Conservation (phyloP, 768 basidiomycete species). For the Serendipita sp. region DNA sequence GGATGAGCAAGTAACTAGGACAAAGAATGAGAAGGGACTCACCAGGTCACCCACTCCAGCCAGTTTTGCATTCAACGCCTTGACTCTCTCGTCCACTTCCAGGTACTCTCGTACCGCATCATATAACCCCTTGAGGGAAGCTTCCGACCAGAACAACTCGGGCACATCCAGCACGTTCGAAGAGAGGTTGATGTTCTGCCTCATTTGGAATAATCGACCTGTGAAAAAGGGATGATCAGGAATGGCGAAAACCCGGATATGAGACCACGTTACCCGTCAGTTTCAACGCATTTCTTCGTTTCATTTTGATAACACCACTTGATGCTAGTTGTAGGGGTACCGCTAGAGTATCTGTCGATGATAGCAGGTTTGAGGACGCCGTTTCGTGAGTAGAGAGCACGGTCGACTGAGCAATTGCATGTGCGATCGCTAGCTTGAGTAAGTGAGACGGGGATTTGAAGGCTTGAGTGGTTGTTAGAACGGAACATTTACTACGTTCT, state of each 20-base stretch:
- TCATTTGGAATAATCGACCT: slow-evolving; percentile 58
- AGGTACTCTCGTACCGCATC: slow-evolving; percentile 90
- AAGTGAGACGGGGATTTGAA: slow-evolving; percentile 85
- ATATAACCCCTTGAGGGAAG: slow-evolving; percentile 74
- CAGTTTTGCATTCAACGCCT: slow-evolving; percentile 76
- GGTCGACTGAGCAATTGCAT: slow-evolving; percentile 88
- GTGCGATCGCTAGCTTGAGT: slow-evolving; percentile 82
- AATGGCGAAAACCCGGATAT: too few relatives aligned
- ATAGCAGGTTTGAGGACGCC: slow-evolving; percentile 60
- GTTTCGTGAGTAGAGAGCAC: slow-evolving; percentile 80
- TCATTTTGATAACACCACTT: slow-evolving; percentile 60
- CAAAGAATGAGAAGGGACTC: slow-evolving; percentile 19
- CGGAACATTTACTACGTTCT: neutral
- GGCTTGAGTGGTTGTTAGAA: slow-evolving; percentile 30
- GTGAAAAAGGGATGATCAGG: neutral
- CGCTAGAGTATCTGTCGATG: slow-evolving; percentile 55
- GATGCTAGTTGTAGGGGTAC: slow-evolving; percentile 73
- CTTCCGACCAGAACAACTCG: slow-evolving; percentile 90
- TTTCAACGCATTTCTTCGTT: slow-evolving; percentile 68
- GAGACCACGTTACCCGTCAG: slow-evolving; percentile 46
- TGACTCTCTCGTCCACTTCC: slow-evolving; percentile 73
- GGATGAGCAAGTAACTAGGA: neutral
- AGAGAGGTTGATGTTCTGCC: slow-evolving; percentile 80
- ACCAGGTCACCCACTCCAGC: slow-evolving; percentile 81
- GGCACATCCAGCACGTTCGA: slow-evolving; percentile 89